These are phyloP conservation scores for Biancaea sappan DNA, from an alignment of 306 rosid genomes.

Conservation along the genomic window DNA sequence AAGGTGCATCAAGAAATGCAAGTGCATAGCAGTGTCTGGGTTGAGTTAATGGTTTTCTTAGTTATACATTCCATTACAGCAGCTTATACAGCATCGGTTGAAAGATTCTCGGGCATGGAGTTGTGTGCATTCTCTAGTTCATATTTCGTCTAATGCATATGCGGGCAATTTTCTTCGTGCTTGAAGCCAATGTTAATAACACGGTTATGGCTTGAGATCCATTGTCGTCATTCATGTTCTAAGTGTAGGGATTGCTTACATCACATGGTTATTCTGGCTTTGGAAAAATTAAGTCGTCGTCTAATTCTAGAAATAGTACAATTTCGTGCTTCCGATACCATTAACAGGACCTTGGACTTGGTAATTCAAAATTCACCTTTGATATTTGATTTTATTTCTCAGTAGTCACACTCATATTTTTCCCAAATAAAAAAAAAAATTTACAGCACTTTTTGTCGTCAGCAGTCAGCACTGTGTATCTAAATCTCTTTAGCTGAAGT, in stretches of 20 bases:
- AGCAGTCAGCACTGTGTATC: too few species aligned
- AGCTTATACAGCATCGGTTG: not conserved
- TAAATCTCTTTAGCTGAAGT: too few species aligned
- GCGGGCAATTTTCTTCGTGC: not conserved
- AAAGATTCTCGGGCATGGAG: not conserved
- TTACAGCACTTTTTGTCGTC: too few species aligned
- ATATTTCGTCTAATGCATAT: not conserved
- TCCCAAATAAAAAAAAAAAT: too few species aligned
- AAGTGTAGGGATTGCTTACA: not conserved
- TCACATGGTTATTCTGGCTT: not conserved
- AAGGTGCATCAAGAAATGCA: not conserved
- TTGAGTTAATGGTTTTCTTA: not conserved
- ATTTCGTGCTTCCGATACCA: not conserved
- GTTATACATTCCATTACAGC: not conserved
- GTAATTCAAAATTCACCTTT: not conserved
- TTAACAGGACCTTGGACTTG: too few species aligned
- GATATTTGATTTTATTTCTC: too few species aligned
- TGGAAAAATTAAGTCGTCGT: not conserved
- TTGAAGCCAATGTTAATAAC: not conserved
- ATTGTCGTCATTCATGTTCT: not conserved
- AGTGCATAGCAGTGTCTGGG: not conserved
- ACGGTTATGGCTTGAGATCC: not conserved
- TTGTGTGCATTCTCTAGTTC: not conserved
- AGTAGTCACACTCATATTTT: too few species aligned
- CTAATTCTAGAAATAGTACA: too few species aligned